Percentiles rank a stretch among this genome's conserved stretches.
Conservation (phyloP, 2,329 filamentous ascomycete species). For the Ambrosiella beaveri region DNA sequence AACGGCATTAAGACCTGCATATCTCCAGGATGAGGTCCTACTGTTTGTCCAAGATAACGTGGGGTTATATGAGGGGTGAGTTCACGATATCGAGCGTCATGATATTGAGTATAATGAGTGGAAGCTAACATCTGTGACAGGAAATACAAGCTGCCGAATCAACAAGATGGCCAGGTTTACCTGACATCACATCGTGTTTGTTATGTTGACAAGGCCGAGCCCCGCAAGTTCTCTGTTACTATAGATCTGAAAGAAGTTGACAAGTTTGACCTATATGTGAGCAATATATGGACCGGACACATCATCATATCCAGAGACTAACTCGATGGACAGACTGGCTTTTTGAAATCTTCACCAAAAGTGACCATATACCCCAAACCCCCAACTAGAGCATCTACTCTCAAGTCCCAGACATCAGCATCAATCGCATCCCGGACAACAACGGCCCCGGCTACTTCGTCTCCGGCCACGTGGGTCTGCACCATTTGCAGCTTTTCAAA, state of each 20-base stretch:
- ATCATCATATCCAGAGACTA: background rate
- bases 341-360: slow-evolving; percentile 88
- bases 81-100: background rate
- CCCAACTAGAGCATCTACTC: slow-evolving; percentile 35
- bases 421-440: background rate
- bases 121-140: slow-evolving; percentile 28
- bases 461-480: slow-evolving; percentile 78
- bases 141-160: slow-evolving; percentile 85
- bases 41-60: slow-evolving; percentile 96
- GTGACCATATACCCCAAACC: slow-evolving; percentile 77
- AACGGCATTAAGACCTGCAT: slow-evolving; percentile 80
- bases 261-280: slow-evolving; percentile 75
- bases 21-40: slow-evolving; percentile 83
- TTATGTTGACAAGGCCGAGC: slow-evolving; percentile 80
- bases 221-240: slow-evolving; percentile 66
- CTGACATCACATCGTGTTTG: slow-evolving; percentile 89
- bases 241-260: slow-evolving; percentile 86
- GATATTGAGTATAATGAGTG: background rate
- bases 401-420: background rate
- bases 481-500: slow-evolving; percentile 93
- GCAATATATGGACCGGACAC: slow-evolving; percentile 24
- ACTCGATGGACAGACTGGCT: slow-evolving; percentile 39
- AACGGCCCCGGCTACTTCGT: slow-evolving; percentile 15
- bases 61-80: slow-evolving; percentile 86
- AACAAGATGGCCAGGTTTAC: slow-evolving; percentile 93